Percentiles rank a stretch among this genome's conserved stretches.
Evolutionary conservation across 2,329 filamentous ascomycete species (phyloP).

Genomic region (Fusarium coffeatum): DNA sequence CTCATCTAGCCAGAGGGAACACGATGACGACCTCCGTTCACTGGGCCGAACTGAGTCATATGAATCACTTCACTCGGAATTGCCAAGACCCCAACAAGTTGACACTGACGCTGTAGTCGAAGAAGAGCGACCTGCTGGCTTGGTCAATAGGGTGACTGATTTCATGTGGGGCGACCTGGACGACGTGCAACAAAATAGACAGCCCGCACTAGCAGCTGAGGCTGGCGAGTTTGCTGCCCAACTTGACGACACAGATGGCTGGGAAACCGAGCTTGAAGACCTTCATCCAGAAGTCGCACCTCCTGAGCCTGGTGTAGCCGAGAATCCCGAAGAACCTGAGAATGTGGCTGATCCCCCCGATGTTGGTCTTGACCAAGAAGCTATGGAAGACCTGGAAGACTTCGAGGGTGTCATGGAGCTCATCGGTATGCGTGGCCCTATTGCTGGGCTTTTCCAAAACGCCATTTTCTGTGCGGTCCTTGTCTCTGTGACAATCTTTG

Average conservation of each 20-base stretch:
- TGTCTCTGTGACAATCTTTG: conserved; percentile 85
- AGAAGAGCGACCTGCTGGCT: conserved; percentile 35
- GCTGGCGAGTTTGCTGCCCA: conserved; percentile 49
- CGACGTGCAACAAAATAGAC: conserved; percentile 42
- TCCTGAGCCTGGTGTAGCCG: conserved; percentile 33
- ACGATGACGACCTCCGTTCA: conserved; percentile 4
- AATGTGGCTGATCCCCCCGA: conserved; percentile 73
- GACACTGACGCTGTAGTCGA: conserved; percentile 26
- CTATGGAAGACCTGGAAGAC: conserved; percentile 88
- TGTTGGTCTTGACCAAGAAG: conserved; percentile 78
- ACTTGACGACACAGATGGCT: conserved; percentile 47
- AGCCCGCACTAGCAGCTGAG: conserved; percentile 57
- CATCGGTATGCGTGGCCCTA: conserved; percentile 93
- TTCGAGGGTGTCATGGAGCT: conserved; percentile 96
- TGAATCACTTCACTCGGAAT: background rate
- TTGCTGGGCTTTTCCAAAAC: conserved; percentile 92
- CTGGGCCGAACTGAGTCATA: conserved; percentile 7
- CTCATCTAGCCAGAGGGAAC: background rate
- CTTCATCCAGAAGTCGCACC: conserved; percentile 50
- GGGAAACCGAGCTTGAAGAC: conserved; percentile 55
- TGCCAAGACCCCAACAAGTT: conserved; percentile 16
- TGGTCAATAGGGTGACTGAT: conserved; percentile 59
- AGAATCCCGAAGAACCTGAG: conserved; percentile 52
- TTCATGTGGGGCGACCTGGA: conserved; percentile 73
- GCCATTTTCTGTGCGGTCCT: conserved; percentile 93